Evolutionary conservation across 345 rosid genomes (phyloP).

Genomic region (Psidium friedrichsthalianum): DNA sequence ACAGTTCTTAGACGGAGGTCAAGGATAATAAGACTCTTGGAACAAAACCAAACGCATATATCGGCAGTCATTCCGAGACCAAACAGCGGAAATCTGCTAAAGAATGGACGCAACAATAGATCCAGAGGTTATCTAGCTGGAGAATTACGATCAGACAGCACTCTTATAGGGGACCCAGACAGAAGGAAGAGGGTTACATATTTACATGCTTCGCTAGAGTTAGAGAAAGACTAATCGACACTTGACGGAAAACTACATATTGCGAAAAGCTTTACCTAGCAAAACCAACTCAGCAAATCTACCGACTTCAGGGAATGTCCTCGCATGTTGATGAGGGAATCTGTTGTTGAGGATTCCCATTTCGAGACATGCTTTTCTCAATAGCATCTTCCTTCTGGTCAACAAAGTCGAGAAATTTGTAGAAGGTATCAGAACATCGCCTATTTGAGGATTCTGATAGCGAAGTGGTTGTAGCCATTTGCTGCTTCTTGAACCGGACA

Average conservation of each 20-base stretch:
- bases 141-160: not conserved
- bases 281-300: not conserved
- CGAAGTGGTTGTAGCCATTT: constrained; percentile 10
- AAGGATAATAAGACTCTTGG: not conserved
- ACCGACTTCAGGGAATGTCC: not conserved
- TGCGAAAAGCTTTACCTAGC: not conserved
- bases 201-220: not conserved
- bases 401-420: constrained; percentile 50
- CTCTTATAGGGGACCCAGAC: not conserved
- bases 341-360: not conserved
- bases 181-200: not conserved
- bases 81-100: not conserved
- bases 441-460: constrained; percentile 3
- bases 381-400: constrained; percentile 83
- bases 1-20: not conserved
- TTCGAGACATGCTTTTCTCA: constrained; percentile 20
- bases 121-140: not conserved
- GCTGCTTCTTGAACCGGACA: constrained; percentile 35
- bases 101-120: not conserved
- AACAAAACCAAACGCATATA: not conserved
- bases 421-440: constrained; percentile 24
- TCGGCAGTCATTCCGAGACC: not conserved
- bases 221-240: not conserved
- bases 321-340: not conserved
- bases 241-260: not conserved